These are phyloP conservation scores for Nicotiana noctiflora DNA, from an alignment of 257 asterid species.

Conservation along the genomic window DNA sequence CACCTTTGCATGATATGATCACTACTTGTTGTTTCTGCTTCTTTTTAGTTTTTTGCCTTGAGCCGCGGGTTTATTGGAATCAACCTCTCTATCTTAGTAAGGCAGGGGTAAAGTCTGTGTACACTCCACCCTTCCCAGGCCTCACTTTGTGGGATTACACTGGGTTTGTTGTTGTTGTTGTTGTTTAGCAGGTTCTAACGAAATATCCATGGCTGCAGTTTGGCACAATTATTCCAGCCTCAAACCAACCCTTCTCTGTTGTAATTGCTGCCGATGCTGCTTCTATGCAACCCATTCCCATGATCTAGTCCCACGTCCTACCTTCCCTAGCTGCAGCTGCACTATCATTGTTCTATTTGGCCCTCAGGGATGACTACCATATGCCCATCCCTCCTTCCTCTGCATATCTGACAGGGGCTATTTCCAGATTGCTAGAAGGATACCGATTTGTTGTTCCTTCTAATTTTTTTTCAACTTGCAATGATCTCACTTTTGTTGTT, in stretches of 20 bases:
- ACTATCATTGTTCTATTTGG: background rate
- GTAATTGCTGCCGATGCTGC: background rate
- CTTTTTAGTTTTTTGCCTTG: too few relatives aligned
- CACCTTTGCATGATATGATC: too few relatives aligned
- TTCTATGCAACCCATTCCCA: background rate
- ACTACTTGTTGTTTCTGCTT: too few relatives aligned
- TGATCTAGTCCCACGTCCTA: background rate
- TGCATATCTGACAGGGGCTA: background rate
- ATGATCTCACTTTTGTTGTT: background rate
- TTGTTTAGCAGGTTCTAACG: background rate
- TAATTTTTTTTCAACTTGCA: background rate
- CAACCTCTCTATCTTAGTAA: too few relatives aligned
- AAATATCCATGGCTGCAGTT: background rate
- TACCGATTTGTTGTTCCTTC: background rate
- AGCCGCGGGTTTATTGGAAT: too few relatives aligned
- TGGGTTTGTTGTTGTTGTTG: too few relatives aligned
- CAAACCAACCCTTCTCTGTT: background rate
- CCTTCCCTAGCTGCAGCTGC: background rate
- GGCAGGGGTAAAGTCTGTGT: too few relatives aligned
- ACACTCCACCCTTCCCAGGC: too few relatives aligned
- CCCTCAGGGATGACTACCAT: background rate
- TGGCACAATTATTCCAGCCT: background rate
- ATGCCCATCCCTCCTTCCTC: background rate
- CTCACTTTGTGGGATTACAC: too few relatives aligned
- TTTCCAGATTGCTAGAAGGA: background rate